Percentiles rank a stretch among this genome's conserved stretches.
Conservation (phyloP, 371 early-diverging fungal genomes). For the Mortierella sp. region DNA sequence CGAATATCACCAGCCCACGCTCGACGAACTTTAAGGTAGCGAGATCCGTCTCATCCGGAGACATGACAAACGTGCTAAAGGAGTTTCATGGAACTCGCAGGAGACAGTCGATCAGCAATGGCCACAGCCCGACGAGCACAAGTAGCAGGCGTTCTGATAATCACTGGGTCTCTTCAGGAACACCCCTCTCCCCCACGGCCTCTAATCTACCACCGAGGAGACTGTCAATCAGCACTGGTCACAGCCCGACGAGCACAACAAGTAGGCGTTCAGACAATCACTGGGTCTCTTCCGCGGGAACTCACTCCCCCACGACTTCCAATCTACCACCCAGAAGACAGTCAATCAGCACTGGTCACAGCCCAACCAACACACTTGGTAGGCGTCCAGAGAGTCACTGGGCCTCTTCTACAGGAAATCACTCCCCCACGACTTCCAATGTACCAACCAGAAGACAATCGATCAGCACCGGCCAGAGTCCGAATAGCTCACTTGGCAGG, state of each 20-base stretch:
- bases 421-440: too few species aligned
- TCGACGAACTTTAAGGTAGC: neutral
- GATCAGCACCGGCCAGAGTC: neutral
- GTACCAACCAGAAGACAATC: neutral
- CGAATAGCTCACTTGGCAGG: constrained; percentile 3
- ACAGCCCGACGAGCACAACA: too few species aligned
- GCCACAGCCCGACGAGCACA: neutral
- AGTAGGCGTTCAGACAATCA: too few species aligned
- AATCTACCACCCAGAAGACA: too few species aligned
- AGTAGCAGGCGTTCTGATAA: constrained; percentile 8
- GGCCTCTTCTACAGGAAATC: neutral
- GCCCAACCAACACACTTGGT: too few species aligned
- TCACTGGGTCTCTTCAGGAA: constrained; percentile 4
- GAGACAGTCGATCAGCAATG: neutral
- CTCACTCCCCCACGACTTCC: too few species aligned
- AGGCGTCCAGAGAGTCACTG: too few species aligned
- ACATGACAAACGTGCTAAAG: constrained; percentile 12
- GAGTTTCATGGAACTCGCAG: constrained; percentile 12
- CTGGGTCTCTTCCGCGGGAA: too few species aligned
- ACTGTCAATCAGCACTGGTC: too few species aligned
- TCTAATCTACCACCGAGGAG: too few species aligned
- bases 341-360: too few species aligned
- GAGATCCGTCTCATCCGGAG: neutral
- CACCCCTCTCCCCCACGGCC: neutral
- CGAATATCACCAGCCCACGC: neutral